Conservation (phyloP, 108 stramenopile genomes). For the Skeletonema costatum region DNA sequence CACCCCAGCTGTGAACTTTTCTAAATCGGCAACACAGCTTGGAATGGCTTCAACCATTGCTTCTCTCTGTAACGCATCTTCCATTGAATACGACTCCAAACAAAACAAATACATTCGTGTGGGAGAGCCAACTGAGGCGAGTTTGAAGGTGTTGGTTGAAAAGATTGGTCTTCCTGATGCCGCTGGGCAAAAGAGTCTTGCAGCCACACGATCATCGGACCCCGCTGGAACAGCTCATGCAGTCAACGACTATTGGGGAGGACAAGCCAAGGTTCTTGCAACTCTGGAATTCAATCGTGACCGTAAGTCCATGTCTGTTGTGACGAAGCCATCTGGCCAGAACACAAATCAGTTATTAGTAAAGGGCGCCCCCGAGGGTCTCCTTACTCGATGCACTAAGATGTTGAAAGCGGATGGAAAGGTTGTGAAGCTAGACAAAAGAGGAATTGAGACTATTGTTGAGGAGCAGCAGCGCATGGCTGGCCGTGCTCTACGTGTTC, state of each 20-base stretch:
- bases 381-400: conserved; percentile 72
- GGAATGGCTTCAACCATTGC: conserved; percentile 31
- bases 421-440: conserved; percentile 48
- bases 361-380: conserved; percentile 87
- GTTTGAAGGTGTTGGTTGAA: conserved; percentile 75
- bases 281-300: conserved; percentile 80
- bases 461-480: conserved; percentile 57
- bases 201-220: conserved; percentile 23
- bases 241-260: conserved; percentile 41
- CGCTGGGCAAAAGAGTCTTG: conserved; percentile 18
- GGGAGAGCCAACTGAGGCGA: conserved; percentile 88
- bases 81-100: conserved; percentile 45
- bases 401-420: conserved; percentile 52
- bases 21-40: conserved; percentile 4
- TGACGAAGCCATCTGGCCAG: conserved; percentile 15
- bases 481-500: conserved; percentile 65
- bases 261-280: conserved; percentile 43
- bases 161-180: conserved; percentile 63
- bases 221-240: conserved; percentile 43
- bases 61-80: conserved; percentile 37
- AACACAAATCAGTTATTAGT: conserved; percentile 65
- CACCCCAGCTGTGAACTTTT: conserved; percentile 23
- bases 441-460: conserved; percentile 29
- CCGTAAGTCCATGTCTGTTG: conserved; percentile 48
- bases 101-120: conserved; percentile 58